These are phyloP conservation scores for Cardamine chenopodiifolia DNA, from an alignment of 345 rosid genomes.

Conservation along the genomic window DNA sequence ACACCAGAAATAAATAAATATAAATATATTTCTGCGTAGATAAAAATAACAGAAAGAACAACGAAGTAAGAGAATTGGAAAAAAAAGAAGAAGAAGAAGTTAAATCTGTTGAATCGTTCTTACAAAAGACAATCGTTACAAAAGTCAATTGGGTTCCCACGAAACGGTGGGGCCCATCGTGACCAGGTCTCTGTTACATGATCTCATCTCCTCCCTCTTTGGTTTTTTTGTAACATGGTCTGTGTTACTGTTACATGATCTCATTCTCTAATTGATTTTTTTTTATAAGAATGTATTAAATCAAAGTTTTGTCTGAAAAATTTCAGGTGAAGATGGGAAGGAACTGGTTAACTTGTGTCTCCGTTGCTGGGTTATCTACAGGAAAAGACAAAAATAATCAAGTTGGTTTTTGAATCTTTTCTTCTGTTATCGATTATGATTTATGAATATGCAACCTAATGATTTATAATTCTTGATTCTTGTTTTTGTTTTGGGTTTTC, in stretches of 20 bases:
- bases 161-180: constrained; percentile 38
- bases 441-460: background rate
- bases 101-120: constrained; percentile 41
- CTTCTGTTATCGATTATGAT: background rate
- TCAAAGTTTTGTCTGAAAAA: constrained; percentile 27
- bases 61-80: background rate
- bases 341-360: constrained; percentile 35
- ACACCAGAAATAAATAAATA: constrained; percentile 27
- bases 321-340: constrained; percentile 39
- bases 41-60: constrained; percentile 27
- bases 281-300: constrained; percentile 21
- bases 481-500: background rate
- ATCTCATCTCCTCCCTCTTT: constrained; percentile 3
- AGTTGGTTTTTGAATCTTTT: constrained; percentile 21
- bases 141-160: constrained; percentile 45
- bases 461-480: constrained; percentile 2
- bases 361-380: constrained; percentile 31
- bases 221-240: too few relatives aligned
- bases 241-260: background rate
- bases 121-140: constrained; percentile 31
- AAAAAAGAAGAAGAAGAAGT: constrained; percentile 5
- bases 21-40: background rate
- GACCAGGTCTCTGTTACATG: constrained; percentile 31
- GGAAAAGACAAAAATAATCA: constrained; percentile 36
- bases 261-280: background rate